These are phyloP conservation scores for Trypanosomatidae sp. DNA, from an alignment of 208 protist species.

Conservation along the genomic window DNA sequence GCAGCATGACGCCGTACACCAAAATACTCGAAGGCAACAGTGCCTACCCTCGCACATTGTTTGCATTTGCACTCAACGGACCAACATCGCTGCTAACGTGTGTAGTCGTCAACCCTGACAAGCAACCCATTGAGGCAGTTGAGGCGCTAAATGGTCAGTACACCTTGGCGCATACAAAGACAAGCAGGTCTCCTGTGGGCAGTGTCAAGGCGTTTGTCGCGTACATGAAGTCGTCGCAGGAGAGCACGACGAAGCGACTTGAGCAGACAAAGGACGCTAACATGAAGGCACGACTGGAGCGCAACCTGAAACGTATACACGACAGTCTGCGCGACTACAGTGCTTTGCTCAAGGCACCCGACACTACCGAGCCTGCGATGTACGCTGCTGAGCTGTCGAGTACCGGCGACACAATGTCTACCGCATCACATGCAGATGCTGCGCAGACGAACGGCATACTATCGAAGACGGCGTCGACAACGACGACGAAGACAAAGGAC, in stretches of 20 bases:
- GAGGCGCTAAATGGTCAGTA: constrained; percentile 18
- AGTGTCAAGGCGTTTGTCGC: constrained; percentile 43
- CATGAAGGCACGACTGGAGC: constrained; percentile 11
- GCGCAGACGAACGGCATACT: too few relatives aligned
- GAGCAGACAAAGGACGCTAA: constrained; percentile 8
- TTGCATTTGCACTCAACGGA: constrained; percentile 24
- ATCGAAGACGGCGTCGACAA: not conserved
- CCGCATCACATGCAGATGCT: too few relatives aligned
- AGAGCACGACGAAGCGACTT: constrained; percentile 10
- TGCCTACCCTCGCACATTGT: constrained; percentile 19
- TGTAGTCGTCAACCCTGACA: constrained; percentile 12
- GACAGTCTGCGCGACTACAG: constrained; percentile 25
- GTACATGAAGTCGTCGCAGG: constrained; percentile 8
- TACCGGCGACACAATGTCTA: not conserved
- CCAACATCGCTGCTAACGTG: constrained; percentile 25
- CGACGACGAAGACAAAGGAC: not conserved
- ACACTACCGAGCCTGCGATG: constrained; percentile 10
- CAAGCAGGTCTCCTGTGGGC: constrained; percentile 14
- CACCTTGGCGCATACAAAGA: constrained; percentile 16
- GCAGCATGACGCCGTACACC: constrained; percentile 19
- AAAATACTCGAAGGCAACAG: constrained; percentile 11
- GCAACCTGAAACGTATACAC: constrained; percentile 12
- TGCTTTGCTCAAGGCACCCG: constrained; percentile 20
- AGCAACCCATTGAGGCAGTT: constrained; percentile 8
- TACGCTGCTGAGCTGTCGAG: constrained; percentile 7